These are phyloP conservation scores for Kodamaea alishanica DNA, from an alignment of 1,139 yeast species.

Conservation along the genomic window DNA sequence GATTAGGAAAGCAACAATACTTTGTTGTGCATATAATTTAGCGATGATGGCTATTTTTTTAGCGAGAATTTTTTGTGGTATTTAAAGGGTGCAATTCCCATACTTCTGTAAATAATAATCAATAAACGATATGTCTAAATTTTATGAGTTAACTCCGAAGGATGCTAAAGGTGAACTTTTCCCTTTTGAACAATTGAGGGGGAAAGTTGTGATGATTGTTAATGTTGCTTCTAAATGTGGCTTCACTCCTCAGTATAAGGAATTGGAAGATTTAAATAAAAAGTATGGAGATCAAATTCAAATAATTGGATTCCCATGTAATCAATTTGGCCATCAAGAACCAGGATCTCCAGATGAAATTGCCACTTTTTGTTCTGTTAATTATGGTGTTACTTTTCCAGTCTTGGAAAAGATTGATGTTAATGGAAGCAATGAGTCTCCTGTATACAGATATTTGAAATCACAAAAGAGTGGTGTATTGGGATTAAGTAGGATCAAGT, in stretches of 20 bases:
- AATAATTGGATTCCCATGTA: slow-evolving; percentile 83
- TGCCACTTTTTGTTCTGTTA: slow-evolving; percentile 37
- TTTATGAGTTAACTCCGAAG: slow-evolving; percentile 40
- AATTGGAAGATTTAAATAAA: slow-evolving; percentile 76
- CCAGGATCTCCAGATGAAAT: slow-evolving; percentile 43
- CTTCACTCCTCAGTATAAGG: slow-evolving; percentile 77
- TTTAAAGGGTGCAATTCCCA: no score
- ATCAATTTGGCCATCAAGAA: slow-evolving; percentile 61
- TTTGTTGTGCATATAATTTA: slow-evolving; percentile 46
- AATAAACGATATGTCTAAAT: slow-evolving; percentile 26
- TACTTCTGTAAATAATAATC: not conserved
- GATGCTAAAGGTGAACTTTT: slow-evolving; percentile 29
- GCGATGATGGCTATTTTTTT: not conserved
- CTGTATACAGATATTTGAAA: slow-evolving; percentile 78
- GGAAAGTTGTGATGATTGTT: slow-evolving; percentile 86
- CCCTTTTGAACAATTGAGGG: slow-evolving; percentile 68
- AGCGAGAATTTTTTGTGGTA: not conserved
- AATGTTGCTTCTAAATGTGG: slow-evolving; percentile 94
- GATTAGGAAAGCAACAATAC: slow-evolving; percentile 73
- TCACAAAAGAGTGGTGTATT: slow-evolving; percentile 40
- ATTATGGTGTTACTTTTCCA: slow-evolving; percentile 72
- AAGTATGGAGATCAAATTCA: slow-evolving; percentile 76
- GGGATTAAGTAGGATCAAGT: slow-evolving; percentile 45
- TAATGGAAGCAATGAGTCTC: slow-evolving; percentile 77
- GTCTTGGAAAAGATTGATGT: slow-evolving; percentile 83